Percentiles rank a stretch among this genome's conserved stretches.
phyloP scores from a whole-genome alignment of 2,329 filamentous ascomycete species.

The Escovopsis sp. region DNA sequence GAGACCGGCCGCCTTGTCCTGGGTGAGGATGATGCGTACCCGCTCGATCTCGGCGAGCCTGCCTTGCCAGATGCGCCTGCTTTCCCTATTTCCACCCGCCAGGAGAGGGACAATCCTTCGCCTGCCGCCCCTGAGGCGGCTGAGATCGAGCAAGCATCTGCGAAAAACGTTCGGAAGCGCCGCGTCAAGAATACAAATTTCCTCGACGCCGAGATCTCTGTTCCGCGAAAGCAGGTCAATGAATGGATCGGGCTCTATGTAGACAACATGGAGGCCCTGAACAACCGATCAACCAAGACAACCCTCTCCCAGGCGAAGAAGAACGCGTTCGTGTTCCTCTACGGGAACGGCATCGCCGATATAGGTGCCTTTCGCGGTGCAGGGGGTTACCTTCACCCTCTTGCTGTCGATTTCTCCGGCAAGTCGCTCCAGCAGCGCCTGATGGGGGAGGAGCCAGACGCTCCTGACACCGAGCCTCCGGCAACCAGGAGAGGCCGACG shows the following conservation, averaged over 20 bases:
- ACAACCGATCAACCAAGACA: slow-evolving; percentile 12
- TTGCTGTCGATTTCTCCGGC: slow-evolving; percentile 31
- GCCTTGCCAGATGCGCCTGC: slow-evolving; percentile 23
- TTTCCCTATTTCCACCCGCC: slow-evolving; percentile 12
- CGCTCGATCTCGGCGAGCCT: slow-evolving; percentile 24
- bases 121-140: slow-evolving; percentile 7
- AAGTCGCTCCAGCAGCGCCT: slow-evolving; percentile 23
- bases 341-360: slow-evolving; percentile 21
- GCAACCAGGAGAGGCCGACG: slow-evolving; percentile 18
- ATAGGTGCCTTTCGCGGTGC: slow-evolving; percentile 13
- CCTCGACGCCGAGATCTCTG: slow-evolving; percentile 18
- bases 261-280: slow-evolving; percentile 37
- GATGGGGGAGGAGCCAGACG: slow-evolving; percentile 11
- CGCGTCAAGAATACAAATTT: slow-evolving; percentile 14
- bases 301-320: slow-evolving; percentile 24
- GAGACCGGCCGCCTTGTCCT: not conserved
- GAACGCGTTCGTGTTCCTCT: slow-evolving; percentile 18
- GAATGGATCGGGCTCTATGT: slow-evolving; percentile 30
- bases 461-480: slow-evolving; percentile 5
- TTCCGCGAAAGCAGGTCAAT: slow-evolving; percentile 23
- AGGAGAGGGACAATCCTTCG: not conserved
- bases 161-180: slow-evolving; percentile 11
- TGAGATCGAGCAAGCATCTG: slow-evolving; percentile 8
- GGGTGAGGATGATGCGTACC: slow-evolving; percentile 15
- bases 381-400: slow-evolving; percentile 24